Percentiles rank a stretch among this genome's conserved stretches.
phyloP scores from a whole-genome alignment of 768 basidiomycete genomes.

The Boletus pseudo-olivaceus region DNA sequence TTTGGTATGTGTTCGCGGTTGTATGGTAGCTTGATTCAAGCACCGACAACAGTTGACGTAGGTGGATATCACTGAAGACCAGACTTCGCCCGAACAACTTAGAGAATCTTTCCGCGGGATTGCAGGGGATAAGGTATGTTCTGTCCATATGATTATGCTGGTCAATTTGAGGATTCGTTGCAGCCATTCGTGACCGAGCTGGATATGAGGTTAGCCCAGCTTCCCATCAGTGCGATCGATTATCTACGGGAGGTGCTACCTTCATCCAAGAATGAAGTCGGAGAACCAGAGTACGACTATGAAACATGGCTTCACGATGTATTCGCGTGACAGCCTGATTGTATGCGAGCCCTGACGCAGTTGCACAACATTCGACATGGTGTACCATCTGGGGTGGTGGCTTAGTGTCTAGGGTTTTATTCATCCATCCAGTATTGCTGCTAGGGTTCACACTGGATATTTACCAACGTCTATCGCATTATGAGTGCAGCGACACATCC shows the following conservation, averaged over 20 bases:
- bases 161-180: conserved; percentile 7
- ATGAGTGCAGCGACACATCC: conserved; percentile 10
- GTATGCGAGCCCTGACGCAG: neutral
- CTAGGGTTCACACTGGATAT: neutral
- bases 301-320: conserved; percentile 80
- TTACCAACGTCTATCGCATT: conserved; percentile 13
- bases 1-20: conserved; percentile 50
- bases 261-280: conserved; percentile 43
- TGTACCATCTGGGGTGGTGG: neutral
- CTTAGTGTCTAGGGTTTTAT: neutral
- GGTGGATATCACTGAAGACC: conserved; percentile 96
- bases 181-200: conserved; percentile 93
- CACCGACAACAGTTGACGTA: conserved; percentile 29
- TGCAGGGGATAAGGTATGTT: conserved; percentile 78
- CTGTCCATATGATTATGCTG: neutral
- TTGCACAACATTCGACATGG: neutral
- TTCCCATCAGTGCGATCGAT: conserved; percentile 71
- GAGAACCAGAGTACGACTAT: conserved; percentile 75
- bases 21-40: neutral
- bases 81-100: conserved; percentile 88
- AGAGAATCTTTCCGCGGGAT: conserved; percentile 92
- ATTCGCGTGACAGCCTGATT: conserved; percentile 47
- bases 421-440: neutral
- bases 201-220: conserved; percentile 79
- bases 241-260: conserved; percentile 88